Evolutionary conservation across 2,329 filamentous ascomycete species (phyloP).

Genomic region (Fusarium sp.): DNA sequence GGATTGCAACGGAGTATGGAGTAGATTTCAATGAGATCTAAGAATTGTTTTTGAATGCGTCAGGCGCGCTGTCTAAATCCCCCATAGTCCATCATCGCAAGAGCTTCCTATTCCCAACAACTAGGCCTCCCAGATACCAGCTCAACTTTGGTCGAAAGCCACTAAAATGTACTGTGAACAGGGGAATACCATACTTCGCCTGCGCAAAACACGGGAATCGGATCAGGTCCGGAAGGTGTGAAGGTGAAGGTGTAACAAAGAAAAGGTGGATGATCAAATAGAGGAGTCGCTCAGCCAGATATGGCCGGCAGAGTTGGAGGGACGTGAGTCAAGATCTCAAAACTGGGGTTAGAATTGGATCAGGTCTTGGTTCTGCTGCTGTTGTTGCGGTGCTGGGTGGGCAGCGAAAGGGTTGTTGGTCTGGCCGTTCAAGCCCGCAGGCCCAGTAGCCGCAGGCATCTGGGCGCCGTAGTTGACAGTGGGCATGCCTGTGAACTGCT

Average conservation of each 20-base stretch:
- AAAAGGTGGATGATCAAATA: conserved; percentile 28
- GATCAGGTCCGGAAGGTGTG: conserved; percentile 33
- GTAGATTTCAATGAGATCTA: conserved; percentile 50
- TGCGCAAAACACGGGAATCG: conserved; percentile 44
- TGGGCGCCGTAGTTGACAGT: conserved; percentile 65
- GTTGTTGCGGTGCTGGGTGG: conserved; percentile 56
- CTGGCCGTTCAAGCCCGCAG: conserved; percentile 66
- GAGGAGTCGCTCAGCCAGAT: conserved; percentile 9
- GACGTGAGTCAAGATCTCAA: conserved; percentile 7
- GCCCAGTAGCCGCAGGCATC: conserved; percentile 67
- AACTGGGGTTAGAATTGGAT: conserved; percentile 67
- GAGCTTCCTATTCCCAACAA: conserved; percentile 43
- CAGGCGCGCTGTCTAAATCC: conserved; percentile 49
- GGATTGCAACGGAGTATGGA: conserved; percentile 31
- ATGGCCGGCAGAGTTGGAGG: neutral
- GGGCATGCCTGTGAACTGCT: conserved; percentile 85
- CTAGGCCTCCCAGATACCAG: conserved; percentile 41
- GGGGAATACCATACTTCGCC: conserved; percentile 47
- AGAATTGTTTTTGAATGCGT: conserved; percentile 46
- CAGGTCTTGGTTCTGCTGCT: conserved; percentile 66
- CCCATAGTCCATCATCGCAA: conserved; percentile 36
- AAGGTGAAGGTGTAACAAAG: conserved; percentile 32
- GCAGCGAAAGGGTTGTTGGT: conserved; percentile 70
- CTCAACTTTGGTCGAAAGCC: conserved; percentile 37
- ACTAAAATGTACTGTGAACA: conserved; percentile 44